Percentiles rank a stretch among this genome's conserved stretches.
phyloP scores from a whole-genome alignment of 768 basidiomycete species.

The Lactarius evosmus region DNA sequence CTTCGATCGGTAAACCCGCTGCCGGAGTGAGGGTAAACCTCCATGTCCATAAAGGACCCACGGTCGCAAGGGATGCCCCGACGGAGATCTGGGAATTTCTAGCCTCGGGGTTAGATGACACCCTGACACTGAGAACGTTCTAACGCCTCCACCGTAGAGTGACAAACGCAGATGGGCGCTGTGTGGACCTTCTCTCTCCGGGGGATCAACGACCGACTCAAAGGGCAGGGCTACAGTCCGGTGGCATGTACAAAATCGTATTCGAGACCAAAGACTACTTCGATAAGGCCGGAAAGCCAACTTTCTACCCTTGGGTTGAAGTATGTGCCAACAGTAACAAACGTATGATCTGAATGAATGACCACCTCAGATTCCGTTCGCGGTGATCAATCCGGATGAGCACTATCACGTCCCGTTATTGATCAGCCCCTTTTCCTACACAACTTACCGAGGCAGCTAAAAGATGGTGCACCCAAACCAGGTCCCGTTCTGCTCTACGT shows the following conservation, averaged over 20 bases:
- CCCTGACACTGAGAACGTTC: background rate
- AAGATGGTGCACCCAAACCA: background rate
- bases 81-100: constrained; percentile 49
- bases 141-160: constrained; percentile 41
- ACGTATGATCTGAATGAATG: background rate
- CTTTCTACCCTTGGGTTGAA: constrained; percentile 92
- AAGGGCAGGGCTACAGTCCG: constrained; percentile 48
- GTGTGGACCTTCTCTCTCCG: constrained; percentile 66
- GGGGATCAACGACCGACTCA: constrained; percentile 45
- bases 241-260: constrained; percentile 72
- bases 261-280: constrained; percentile 87
- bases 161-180: constrained; percentile 83
- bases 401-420: constrained; percentile 92
- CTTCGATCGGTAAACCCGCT: constrained; percentile 79
- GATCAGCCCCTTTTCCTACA: constrained; percentile 87
- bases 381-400: constrained; percentile 64
- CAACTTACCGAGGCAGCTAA: constrained; percentile 89
- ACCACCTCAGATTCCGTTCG: constrained; percentile 61
- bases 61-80: constrained; percentile 31
- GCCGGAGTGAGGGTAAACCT: constrained; percentile 62
- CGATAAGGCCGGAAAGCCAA: constrained; percentile 53
- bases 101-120: constrained; percentile 52
- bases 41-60: constrained; percentile 43
- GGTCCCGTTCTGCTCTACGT: constrained; percentile 10
- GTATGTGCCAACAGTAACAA: constrained; percentile 40